A percentile compares a stretch with the other conserved stretches of the same genome.
Evolutionary conservation across 2,329 filamentous ascomycete genomes (phyloP).

Genomic region (Trichoderma endophyticum): DNA sequence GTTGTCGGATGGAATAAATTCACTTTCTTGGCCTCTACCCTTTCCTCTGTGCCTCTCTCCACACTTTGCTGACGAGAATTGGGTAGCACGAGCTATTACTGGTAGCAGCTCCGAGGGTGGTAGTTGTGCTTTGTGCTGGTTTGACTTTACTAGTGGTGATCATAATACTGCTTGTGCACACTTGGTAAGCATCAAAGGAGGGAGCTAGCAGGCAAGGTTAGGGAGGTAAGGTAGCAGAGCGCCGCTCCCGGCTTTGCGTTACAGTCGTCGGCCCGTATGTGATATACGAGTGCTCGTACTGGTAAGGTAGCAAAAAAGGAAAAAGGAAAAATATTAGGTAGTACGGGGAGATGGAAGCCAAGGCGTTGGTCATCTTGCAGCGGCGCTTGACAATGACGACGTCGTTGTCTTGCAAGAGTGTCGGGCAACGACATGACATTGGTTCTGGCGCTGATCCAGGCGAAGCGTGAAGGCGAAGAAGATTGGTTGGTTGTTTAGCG

Average conservation of each 20-base stretch:
- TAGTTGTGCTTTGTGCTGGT: constrained; percentile 4
- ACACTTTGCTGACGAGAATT: constrained; percentile 6
- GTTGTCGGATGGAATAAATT: background rate
- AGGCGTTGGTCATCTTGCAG: constrained; percentile 2
- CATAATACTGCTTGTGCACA: constrained; percentile 2
- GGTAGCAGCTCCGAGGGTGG: background rate
- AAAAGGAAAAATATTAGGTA: background rate
- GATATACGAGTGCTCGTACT: background rate
- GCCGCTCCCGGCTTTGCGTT: constrained; percentile 2
- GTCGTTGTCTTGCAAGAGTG: background rate
- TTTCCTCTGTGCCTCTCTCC: background rate
- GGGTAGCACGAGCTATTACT: background rate
- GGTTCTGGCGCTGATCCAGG: background rate
- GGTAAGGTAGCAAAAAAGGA: background rate
- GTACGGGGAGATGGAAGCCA: background rate
- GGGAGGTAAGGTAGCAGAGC: background rate
- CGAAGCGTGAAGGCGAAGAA: constrained; percentile 2
- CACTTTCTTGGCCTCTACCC: background rate
- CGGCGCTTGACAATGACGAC: constrained; percentile 7
- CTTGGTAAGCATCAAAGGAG: constrained; percentile 4
- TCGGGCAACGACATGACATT: background rate
- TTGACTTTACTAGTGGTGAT: background rate
- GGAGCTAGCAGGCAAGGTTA: background rate
- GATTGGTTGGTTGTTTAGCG: constrained; percentile 12
- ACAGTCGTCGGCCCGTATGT: background rate